phyloP scores from a whole-genome alignment of 2,329 filamentous ascomycete genomes.

The Phyllosticta citriasiana region DNA sequence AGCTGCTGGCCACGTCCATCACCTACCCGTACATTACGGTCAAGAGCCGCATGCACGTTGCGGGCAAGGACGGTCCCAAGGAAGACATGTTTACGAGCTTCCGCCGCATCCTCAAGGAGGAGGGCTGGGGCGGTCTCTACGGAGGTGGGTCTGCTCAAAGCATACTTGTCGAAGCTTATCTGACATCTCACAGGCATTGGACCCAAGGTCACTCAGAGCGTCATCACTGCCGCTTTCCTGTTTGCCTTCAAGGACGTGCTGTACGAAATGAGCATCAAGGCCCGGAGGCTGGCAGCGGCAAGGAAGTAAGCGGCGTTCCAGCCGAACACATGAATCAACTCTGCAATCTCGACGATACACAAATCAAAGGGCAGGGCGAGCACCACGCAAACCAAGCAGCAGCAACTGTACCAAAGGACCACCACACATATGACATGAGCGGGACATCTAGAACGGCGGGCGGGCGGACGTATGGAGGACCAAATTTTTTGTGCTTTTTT shows the following conservation, averaged over 20 bases:
- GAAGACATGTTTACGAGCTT: constrained; percentile 73
- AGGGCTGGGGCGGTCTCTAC: constrained; percentile 88
- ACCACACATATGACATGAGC: no score
- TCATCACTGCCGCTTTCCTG: constrained; percentile 88
- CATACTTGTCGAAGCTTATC: constrained; percentile 13
- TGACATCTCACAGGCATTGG: constrained; percentile 59
- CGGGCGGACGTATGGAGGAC: no score
- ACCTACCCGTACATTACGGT: constrained; percentile 99
- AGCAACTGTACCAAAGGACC: neutral
- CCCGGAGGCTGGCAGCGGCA: constrained; percentile 39
- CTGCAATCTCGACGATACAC: neutral
- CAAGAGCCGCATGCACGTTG: constrained; percentile 96
- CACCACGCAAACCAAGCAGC: neutral
- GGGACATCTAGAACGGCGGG: no score
- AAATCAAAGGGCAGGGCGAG: neutral
- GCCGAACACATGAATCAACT: neutral
- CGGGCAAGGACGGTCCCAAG: constrained; percentile 62
- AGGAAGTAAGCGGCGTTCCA: constrained; percentile 11
- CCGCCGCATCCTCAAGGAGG: constrained; percentile 69
- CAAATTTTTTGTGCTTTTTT: no score
- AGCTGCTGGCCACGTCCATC: constrained; percentile 84
- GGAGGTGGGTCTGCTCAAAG: constrained; percentile 53
- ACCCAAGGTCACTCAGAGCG: constrained; percentile 93
- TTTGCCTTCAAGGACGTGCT: constrained; percentile 98
- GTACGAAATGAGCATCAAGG: constrained; percentile 68